Conservation (phyloP, 2,329 filamentous ascomycete genomes). For the Calycina herbarum region DNA sequence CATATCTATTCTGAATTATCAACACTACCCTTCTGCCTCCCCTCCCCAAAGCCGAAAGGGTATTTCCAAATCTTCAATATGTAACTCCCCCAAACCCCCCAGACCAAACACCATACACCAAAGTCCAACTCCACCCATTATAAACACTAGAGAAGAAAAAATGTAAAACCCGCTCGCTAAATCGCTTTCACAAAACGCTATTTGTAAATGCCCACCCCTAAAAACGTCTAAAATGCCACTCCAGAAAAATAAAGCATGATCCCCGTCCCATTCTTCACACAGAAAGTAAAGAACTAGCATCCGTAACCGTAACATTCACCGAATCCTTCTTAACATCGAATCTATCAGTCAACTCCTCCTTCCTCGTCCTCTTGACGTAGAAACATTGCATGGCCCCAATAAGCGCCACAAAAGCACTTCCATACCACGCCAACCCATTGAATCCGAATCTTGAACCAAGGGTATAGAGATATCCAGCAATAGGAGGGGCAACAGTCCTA, state of each 20-base stretch:
- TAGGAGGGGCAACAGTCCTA: constrained; percentile 65
- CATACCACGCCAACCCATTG: constrained; percentile 64
- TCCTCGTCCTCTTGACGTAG: constrained; percentile 28
- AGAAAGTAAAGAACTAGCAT: neutral
- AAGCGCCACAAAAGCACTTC: constrained; percentile 56
- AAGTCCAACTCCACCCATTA: too few species aligned
- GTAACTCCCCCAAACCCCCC: too few species aligned
- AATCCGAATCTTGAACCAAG: constrained; percentile 59
- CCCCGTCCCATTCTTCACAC: neutral
- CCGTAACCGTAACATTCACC: neutral
- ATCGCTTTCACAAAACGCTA: constrained; percentile 14
- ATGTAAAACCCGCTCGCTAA: constrained; percentile 12
- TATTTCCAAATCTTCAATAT: too few species aligned
- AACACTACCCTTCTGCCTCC: too few species aligned
- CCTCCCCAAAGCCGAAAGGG: too few species aligned
- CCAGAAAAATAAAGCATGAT: neutral
- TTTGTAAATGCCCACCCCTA: constrained; percentile 8
- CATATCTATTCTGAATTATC: too few species aligned
- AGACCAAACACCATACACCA: too few species aligned
- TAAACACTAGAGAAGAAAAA: neutral
- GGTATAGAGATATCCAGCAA: constrained; percentile 64
- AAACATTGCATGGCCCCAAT: constrained; percentile 63
- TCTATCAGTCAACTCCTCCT: constrained; percentile 19
- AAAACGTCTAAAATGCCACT: neutral
- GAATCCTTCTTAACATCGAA: constrained; percentile 14